Base-by-base conservation (phyloP, 805 yeast species). In the Hemisphaericaspora nanyangensis region DNA sequence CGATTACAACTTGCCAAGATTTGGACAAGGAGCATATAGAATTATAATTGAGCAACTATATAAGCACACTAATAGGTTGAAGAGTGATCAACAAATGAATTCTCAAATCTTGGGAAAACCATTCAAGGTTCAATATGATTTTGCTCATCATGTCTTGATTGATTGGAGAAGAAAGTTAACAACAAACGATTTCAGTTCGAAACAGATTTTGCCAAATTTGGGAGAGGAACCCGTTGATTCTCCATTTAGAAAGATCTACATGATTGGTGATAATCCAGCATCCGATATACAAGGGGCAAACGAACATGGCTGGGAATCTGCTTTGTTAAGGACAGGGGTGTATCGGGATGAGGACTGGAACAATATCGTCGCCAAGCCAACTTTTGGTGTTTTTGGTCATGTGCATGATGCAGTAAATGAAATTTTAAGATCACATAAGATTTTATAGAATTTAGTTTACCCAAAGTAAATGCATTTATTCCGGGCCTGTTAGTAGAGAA, bases 221-320 rank as follows among this genome's bases (percentile, higher is more conserved):
- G 73, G 76, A 20, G 50, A 48, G n/a, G 47, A 70, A 2, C 67
- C 68, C 1, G 37, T 19, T 13, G 41, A 45, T 15, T 47, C 61
- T 31, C 68, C 68, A 6, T 63, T 84, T 50, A 64, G 68, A 27
- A 61, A 73, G n/a, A 83, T 93, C 2, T 90, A 73, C 63, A 93
- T 93, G 99, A 87, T 93, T 26, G 99, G 99, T 20, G 99, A 93
- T 62, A 93, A 93, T 59, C 98, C 97, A 4, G 93, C 82, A 20
- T 78, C 89, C 36, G 99, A 93, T 57, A 93, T 93, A 38, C 72
- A 74, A 40, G 99, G 99, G 0, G 99, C 96, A 5, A 82, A 84
- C 50, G 66, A 68, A 35, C 80, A 82, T 55, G 95, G 96, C 3
- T 93, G 98, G 98, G 79, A 83, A 35, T 80, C 93, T 10, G 76